phyloP scores from a whole-genome alignment of 2,329 filamentous ascomycete genomes.

The Aureobasidium sp. region DNA sequence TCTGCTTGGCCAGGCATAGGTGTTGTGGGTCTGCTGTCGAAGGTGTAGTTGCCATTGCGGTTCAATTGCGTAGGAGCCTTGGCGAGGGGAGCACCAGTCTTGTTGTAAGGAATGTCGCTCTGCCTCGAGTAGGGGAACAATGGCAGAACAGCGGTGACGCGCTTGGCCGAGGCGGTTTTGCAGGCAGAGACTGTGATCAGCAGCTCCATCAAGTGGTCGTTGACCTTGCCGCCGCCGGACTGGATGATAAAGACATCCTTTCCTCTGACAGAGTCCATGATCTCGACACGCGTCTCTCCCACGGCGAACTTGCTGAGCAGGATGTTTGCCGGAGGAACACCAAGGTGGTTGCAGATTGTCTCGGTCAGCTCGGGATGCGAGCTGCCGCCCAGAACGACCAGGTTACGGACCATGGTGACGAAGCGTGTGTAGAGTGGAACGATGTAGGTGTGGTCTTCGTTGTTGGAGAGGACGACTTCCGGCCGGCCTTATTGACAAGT shows the following conservation, averaged over 20 bases:
- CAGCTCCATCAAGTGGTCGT: conserved; percentile 93
- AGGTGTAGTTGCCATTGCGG: conserved; percentile 60
- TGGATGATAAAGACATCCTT: conserved; percentile 99
- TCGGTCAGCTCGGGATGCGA: conserved; percentile 86
- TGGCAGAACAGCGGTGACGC: conserved; percentile 88
- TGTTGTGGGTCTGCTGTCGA: conserved; percentile 85
- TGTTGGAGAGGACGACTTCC: background rate
- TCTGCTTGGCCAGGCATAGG: conserved; percentile 66
- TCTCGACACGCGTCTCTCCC: conserved; percentile 91
- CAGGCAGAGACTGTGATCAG: conserved; percentile 98
- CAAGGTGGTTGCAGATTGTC: conserved; percentile 79
- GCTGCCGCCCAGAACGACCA: conserved; percentile 87
- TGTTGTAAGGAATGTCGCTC: conserved; percentile 95
- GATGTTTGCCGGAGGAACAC: conserved; percentile 76
- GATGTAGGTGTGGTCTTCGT: background rate
- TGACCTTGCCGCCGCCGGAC: conserved; percentile 84
- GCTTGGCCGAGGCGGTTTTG: conserved; percentile 85
- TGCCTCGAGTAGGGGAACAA: conserved; percentile 96
- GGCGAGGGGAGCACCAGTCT: conserved; percentile 78
- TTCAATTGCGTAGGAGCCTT: conserved; percentile 53
- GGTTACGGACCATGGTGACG: conserved; percentile 75
- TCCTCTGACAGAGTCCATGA: conserved; percentile 89
- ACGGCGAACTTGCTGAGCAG: conserved; percentile 88
- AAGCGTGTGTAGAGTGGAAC: background rate
- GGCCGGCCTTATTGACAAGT: background rate